Conservation (phyloP, 2,329 filamentous ascomycete species). For the Raffaelea deltoideospora region DNA sequence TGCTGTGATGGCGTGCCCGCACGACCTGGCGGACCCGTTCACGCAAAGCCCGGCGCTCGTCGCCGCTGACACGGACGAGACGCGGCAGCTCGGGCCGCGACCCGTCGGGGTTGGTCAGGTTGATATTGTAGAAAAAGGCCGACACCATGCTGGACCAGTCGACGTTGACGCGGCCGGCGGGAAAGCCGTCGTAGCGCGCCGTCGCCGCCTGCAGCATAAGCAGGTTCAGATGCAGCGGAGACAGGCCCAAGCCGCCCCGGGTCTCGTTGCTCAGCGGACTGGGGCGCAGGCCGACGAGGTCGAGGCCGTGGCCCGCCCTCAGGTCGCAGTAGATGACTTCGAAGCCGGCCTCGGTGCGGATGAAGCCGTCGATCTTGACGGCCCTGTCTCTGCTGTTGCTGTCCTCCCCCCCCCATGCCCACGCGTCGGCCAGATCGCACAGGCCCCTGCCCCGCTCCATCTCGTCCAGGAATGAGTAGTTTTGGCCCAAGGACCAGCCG, state of each 20-base stretch:
- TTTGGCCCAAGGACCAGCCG: constrained; percentile 1
- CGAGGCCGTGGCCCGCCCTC: constrained; percentile 18
- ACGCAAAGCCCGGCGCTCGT: constrained; percentile 13
- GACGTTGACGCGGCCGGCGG: constrained; percentile 22
- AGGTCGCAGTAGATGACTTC: constrained; percentile 58
- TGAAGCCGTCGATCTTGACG: constrained; percentile 46
- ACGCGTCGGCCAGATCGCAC: constrained; percentile 35
- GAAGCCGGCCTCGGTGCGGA: constrained; percentile 56
- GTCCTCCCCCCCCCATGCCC: constrained; percentile 20
- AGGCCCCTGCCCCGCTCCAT: constrained; percentile 15
- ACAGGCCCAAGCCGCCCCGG: constrained; percentile 7
- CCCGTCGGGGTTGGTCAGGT: constrained; percentile 27
- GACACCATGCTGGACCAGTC: constrained; percentile 37
- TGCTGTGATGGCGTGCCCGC: constrained; percentile 14
- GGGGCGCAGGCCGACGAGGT: constrained; percentile 16
- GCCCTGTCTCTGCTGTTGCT: too few species aligned
- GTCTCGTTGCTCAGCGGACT: constrained; percentile 8
- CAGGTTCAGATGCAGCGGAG: not conserved
- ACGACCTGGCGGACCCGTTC: constrained; percentile 16
- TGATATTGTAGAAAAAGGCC: constrained; percentile 33
- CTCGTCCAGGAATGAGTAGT: not conserved
- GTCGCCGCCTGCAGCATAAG: constrained; percentile 25
- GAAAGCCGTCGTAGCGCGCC: constrained; percentile 30
- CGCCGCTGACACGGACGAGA: constrained; percentile 8
- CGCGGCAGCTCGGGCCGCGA: constrained; percentile 13